phyloP scores from a whole-genome alignment of 2,329 filamentous ascomycete genomes.

The Hypoxylon sp. region DNA sequence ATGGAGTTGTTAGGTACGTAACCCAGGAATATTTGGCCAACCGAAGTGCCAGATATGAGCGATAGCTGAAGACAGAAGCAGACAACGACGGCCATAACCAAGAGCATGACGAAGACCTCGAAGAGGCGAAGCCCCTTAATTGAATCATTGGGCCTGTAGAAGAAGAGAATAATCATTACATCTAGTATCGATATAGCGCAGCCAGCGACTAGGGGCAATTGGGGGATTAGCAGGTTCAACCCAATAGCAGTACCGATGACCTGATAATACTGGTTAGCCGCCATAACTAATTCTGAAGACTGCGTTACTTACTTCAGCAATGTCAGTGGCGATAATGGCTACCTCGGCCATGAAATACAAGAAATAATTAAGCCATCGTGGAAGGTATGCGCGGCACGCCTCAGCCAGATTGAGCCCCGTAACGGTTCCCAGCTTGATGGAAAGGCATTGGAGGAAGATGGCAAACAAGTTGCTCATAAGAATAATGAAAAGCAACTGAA shows the following conservation, averaged over 20 bases:
- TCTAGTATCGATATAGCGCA: constrained; percentile 77
- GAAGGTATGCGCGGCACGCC: constrained; percentile 74
- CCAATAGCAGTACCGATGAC: constrained; percentile 80
- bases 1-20: constrained; percentile 73
- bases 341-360: constrained; percentile 74
- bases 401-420: constrained; percentile 76
- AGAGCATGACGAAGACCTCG: constrained; percentile 71
- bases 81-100: constrained; percentile 77
- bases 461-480: constrained; percentile 78
- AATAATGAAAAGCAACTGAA: constrained; percentile 75
- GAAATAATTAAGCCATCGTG: constrained; percentile 72
- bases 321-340: constrained; percentile 79
- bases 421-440: constrained; percentile 77
- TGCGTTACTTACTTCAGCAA: constrained; percentile 68
- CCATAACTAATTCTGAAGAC: too few relatives aligned
- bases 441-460: constrained; percentile 76
- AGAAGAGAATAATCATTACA: constrained; percentile 75
- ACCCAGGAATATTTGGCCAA: constrained; percentile 73
- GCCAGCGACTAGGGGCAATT: constrained; percentile 75
- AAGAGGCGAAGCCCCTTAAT: constrained; percentile 73
- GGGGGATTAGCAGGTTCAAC: constrained; percentile 73
- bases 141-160: constrained; percentile 71
- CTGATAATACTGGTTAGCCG: constrained; percentile 49
- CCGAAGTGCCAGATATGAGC: constrained; percentile 66
- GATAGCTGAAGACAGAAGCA: constrained; percentile 80